Evolutionary conservation across 2,329 filamentous ascomycete genomes (phyloP), one percentile per base, ranked within the genome.

Genomic region (Penicillium crustosum): DNA sequence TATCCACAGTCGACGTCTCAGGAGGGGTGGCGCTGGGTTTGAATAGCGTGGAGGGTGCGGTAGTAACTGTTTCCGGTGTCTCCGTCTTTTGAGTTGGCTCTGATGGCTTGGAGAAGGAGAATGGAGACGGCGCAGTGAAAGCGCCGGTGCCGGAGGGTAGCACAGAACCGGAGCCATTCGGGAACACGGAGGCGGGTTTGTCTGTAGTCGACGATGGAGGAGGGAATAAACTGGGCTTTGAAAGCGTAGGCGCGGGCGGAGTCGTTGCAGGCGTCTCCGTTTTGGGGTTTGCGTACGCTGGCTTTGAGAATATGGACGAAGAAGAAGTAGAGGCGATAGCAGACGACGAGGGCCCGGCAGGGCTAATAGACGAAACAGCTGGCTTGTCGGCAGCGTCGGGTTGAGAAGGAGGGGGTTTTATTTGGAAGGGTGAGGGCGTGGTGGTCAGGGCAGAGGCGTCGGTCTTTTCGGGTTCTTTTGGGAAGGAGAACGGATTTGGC

Each of bases 401-500:
- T 23, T 55, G 21, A 9, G 38, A 19, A 25, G 42, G 21, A 17
- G 36, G 25, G 29, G 8, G 10, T 7, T 17, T 44, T 38, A 23
- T 21, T 2, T 36, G 38, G 15, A 55, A 55, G 9, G 33, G 47
- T 31, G 53, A 55, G n/a, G 31, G 10, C 15, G 27, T 36, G 9
- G 38, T 33, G 25, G 41, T 27, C 10, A 15, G 27, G 17, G 55
- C 15, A 48, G 27, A 27, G 9, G 27, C 21, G 6, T 42, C 35
- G 8, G 55, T 8, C 21, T 57, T 53, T 9, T 51, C 36, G 10
- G 39, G 17, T 21, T 25, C 23, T 23, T 56, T 44, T 39, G 61
- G 39, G 23, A 44, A 33, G 23, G 44, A 49, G 35, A 57, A 59
- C 13, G 49, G 42, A 6, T 45, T 55, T 7, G 45, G 21, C 15